Percentiles rank a stretch among this genome's conserved stretches.
Conservation (phyloP, 306 rosid genomes). For the Trifolium dubium region DNA sequence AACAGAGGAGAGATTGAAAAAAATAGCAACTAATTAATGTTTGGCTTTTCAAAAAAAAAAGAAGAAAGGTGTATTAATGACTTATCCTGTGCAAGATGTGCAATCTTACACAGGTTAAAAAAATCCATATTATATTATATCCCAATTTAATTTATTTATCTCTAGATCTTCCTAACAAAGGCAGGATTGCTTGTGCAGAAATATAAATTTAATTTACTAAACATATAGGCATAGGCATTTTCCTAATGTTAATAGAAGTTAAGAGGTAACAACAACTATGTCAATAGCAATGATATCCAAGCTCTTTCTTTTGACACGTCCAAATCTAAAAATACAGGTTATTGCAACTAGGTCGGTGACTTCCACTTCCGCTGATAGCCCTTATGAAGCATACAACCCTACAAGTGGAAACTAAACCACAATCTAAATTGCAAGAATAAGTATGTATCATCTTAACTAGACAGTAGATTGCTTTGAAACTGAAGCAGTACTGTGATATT, state of each 20-base stretch:
- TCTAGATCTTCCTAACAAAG: no score
- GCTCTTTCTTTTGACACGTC: no score
- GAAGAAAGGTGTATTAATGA: no score
- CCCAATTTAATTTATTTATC: no score
- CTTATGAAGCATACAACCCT: slow-evolving; percentile 32
- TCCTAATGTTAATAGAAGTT: neutral
- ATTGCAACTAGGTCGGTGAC: slow-evolving; percentile 27
- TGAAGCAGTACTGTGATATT: slow-evolving; percentile 19
- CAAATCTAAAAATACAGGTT: neutral
- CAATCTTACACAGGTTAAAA: no score
- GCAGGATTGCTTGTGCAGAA: no score
- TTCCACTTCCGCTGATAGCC: neutral
- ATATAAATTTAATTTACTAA: neutral
- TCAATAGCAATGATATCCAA: neutral
- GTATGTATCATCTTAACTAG: slow-evolving; percentile 19
- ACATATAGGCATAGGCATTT: neutral
- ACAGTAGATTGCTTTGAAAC: slow-evolving; percentile 24
- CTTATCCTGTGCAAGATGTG: no score
- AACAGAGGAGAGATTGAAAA: no score
- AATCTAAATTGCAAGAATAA: slow-evolving; percentile 10
- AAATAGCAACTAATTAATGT: no score
- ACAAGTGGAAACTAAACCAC: slow-evolving; percentile 33
- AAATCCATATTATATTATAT: no score
- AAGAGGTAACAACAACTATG: neutral
- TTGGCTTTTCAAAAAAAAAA: no score